Percentiles rank a stretch among this genome's conserved stretches.
Conservation (phyloP, 345 rosid genomes). For the Lumnitzera littorea region DNA sequence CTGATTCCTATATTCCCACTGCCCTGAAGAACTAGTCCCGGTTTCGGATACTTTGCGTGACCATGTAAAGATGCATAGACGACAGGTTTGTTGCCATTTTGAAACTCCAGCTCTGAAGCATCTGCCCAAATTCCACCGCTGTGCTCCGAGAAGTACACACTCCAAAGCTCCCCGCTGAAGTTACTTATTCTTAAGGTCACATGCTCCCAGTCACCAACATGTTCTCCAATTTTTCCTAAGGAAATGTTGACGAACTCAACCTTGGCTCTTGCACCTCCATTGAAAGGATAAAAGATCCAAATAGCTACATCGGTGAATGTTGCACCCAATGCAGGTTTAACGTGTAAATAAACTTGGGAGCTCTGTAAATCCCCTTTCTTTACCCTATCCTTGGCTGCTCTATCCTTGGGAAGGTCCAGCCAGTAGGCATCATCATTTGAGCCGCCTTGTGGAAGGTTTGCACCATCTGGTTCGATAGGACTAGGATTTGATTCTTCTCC, state of each 20-base stretch:
- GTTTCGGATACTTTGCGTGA: conserved; percentile 12
- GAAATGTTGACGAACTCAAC: conserved; percentile 10
- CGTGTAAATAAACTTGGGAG: conserved; percentile 13
- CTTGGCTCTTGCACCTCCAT: conserved; percentile 15
- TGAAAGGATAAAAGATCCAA: conserved; percentile 23
- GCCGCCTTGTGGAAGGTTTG: conserved; percentile 16
- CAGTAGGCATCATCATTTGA: conserved; percentile 14
- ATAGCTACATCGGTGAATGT: conserved; percentile 16
- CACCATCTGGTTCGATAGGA: conserved; percentile 7
- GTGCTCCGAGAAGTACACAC: conserved; percentile 11
- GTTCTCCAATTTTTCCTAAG: conserved; percentile 12
- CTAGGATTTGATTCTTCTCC: conserved; percentile 16
- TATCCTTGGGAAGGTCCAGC: conserved; percentile 15
- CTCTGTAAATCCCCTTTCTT: conserved; percentile 16
- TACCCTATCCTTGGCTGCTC: conserved; percentile 2
- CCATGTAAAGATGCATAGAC: conserved; percentile 15
- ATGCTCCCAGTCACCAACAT: conserved; percentile 23
- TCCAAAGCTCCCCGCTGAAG: conserved; percentile 16
- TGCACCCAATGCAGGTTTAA: conserved; percentile 14
- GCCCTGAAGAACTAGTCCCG: conserved; percentile 17
- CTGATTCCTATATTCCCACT: conserved; percentile 11
- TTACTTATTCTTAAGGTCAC: conserved; percentile 20
- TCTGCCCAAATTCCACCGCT: conserved; percentile 12
- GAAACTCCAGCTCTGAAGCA: conserved; percentile 15
- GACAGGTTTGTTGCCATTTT: conserved; percentile 8